A percentile compares a stretch with the other conserved stretches of the same genome.
These are phyloP conservation scores for Septoria petroselini DNA, from an alignment of 2,329 filamentous ascomycete species.

Conservation along the genomic window DNA sequence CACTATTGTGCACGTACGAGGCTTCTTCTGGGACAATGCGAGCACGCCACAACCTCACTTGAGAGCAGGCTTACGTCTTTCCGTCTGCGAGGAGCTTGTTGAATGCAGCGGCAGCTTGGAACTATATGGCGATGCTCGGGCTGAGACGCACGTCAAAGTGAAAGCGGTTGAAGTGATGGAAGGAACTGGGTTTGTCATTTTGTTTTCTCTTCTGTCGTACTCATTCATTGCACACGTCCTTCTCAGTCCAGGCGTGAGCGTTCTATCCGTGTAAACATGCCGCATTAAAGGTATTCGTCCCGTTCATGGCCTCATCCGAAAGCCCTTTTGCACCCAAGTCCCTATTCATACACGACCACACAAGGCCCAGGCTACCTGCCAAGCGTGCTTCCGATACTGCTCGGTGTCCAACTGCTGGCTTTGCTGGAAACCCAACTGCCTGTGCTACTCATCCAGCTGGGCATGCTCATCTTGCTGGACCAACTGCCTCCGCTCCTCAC, in stretches of 20 bases:
- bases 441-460: constrained; percentile 38
- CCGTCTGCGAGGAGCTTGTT: too few relatives aligned
- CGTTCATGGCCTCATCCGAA: not conserved
- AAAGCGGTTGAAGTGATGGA: too few relatives aligned
- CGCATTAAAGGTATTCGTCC: not conserved
- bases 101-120: too few relatives aligned
- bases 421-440: constrained; percentile 41
- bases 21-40: too few relatives aligned
- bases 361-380: constrained; percentile 15
- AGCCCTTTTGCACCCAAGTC: not conserved
- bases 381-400: constrained; percentile 33
- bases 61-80: too few relatives aligned
- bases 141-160: too few relatives aligned
- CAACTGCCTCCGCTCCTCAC: constrained; percentile 35
- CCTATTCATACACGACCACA: not conserved
- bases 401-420: constrained; percentile 35
- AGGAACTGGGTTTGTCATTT: too few relatives aligned
- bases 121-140: too few relatives aligned
- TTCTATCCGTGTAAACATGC: constrained; percentile 5
- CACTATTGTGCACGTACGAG: too few relatives aligned
- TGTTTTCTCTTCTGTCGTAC: not conserved
- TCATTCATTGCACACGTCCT: not conserved
- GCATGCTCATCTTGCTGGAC: constrained; percentile 40
- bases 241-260: not conserved
- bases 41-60: too few relatives aligned